Evolutionary conservation across 2,329 filamentous ascomycete genomes (phyloP).

Genomic region (Beauveria rudraprayagi): DNA sequence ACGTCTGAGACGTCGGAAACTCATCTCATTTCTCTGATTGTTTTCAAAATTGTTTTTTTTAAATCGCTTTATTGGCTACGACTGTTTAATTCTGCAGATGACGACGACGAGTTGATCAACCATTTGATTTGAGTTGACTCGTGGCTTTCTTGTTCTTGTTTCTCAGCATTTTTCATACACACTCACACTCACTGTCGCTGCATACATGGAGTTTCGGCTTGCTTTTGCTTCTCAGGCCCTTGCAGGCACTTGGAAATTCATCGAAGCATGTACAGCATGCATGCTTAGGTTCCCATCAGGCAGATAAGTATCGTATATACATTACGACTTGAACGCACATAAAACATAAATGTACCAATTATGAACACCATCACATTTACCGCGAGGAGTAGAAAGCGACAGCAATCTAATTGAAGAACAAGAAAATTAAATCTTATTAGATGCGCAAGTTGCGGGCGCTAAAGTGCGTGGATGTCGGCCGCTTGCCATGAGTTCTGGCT

Average conservation of each 20-base stretch:
- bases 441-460: neutral
- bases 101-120: too few species aligned
- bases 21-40: too few species aligned
- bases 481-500: neutral
- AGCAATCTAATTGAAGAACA: too few species aligned
- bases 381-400: too few species aligned
- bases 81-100: neutral
- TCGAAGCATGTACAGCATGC: neutral
- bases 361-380: neutral
- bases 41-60: neutral
- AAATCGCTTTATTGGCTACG: neutral
- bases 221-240: neutral
- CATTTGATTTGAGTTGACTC: neutral
- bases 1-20: slow-evolving; percentile 13
- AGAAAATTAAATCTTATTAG: too few species aligned
- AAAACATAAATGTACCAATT: slow-evolving; percentile 1
- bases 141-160: neutral
- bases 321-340: neutral
- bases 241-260: neutral
- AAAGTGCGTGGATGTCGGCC: neutral
- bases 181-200: slow-evolving; percentile 8
- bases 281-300: neutral
- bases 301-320: neutral
- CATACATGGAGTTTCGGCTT: slow-evolving; percentile 9
- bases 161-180: neutral